phyloP scores from a whole-genome alignment of 805 yeast species.

The Metschnikowia drakensbergensis region DNA sequence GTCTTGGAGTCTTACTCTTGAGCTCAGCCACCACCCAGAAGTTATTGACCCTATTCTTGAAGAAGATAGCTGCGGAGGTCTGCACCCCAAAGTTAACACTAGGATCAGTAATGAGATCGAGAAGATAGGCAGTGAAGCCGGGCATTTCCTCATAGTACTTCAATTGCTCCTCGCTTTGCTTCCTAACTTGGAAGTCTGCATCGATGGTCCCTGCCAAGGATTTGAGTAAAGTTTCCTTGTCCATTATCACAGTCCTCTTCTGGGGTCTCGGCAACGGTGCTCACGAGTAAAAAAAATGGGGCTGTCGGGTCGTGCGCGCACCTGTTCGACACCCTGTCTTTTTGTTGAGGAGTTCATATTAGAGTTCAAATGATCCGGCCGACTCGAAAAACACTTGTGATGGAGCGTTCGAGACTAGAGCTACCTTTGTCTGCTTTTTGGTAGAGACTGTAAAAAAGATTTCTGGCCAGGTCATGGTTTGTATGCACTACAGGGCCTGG shows the following conservation, averaged over 20 bases:
- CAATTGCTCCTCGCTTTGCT: constrained; percentile 51
- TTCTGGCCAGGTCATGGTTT: neutral
- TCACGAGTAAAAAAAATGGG: constrained; percentile 1
- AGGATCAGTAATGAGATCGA: constrained; percentile 47
- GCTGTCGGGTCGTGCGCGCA: constrained; percentile 3
- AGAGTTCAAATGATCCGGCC: no score
- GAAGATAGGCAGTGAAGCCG: constrained; percentile 54
- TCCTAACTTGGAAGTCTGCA: constrained; percentile 46
- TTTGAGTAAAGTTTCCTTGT: constrained; percentile 46
- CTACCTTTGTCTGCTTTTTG: neutral
- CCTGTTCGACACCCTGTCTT: neutral
- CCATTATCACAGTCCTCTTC: constrained; percentile 28
- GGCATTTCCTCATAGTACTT: constrained; percentile 50
- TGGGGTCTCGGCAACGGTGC: neutral
- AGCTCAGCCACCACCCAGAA: constrained; percentile 39
- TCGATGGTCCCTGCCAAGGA: constrained; percentile 55
- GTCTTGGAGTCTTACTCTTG: constrained; percentile 21
- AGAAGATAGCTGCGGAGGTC: constrained; percentile 41
- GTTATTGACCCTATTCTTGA: constrained; percentile 38
- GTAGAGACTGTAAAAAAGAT: neutral
- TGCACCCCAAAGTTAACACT: constrained; percentile 42
- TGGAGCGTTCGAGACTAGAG: no score
- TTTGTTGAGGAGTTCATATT: no score
- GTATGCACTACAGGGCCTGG: neutral
- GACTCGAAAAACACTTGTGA: no score